A percentile compares a stretch with the other conserved stretches of the same genome.
phyloP scores from a whole-genome alignment of 139 green algal species.

The Zygnema cylindricum region DNA sequence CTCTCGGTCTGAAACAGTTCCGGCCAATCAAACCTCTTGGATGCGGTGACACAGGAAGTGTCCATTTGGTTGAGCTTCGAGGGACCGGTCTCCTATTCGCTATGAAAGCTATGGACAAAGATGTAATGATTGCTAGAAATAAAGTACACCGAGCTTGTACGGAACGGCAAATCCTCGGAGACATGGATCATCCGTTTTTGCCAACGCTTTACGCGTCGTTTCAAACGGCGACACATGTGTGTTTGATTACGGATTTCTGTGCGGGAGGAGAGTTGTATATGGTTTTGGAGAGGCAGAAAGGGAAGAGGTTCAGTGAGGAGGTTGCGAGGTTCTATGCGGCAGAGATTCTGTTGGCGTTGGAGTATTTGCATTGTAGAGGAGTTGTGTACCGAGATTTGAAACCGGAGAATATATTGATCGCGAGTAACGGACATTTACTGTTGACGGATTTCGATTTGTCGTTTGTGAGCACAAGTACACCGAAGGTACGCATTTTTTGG shows the following conservation, averaged over 20 bases:
- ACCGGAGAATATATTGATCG: constrained; percentile 74
- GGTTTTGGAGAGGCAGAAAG: constrained; percentile 64
- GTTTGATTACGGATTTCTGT: constrained; percentile 68
- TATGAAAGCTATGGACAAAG: constrained; percentile 86
- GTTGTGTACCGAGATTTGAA: constrained; percentile 98
- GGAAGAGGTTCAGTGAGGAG: constrained; percentile 69
- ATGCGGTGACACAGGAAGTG: constrained; percentile 63
- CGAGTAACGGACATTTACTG: background rate
- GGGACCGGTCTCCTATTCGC: constrained; percentile 54
- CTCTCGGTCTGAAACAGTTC: constrained; percentile 86
- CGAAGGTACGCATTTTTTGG: background rate
- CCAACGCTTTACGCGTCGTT: constrained; percentile 91
- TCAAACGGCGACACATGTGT: constrained; percentile 59
- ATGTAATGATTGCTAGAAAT: constrained; percentile 95
- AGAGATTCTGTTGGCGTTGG: background rate
- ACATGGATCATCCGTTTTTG: constrained; percentile 95
- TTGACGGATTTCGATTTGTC: background rate
- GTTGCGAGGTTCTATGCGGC: constrained; percentile 14
- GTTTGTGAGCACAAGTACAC: background rate
- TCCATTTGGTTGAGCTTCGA: constrained; percentile 91
- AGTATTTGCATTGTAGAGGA: constrained; percentile 65
- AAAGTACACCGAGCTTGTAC: constrained; percentile 91
- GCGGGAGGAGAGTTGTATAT: constrained; percentile 80
- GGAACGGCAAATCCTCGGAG: constrained; percentile 84
- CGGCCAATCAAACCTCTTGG: constrained; percentile 86